Evolutionary conservation across 352 stramenopile species (phyloP), one percentile per base, ranked within the genome.

Genomic region (Phytophthora pinifolia): DNA sequence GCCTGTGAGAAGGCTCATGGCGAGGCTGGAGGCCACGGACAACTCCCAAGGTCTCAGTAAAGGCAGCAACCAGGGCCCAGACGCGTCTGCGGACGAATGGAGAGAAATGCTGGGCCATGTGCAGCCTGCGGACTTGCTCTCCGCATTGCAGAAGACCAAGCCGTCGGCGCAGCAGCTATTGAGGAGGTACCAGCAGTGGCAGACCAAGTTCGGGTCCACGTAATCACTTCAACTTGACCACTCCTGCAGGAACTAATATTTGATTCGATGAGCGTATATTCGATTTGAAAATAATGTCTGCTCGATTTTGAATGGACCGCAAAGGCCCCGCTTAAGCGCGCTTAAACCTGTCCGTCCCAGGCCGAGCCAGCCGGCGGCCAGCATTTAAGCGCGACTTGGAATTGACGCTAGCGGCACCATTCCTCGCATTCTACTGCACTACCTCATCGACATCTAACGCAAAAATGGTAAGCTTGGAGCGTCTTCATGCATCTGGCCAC

Each of bases 391-490:
- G 61, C 65, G 52, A 12, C 36, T 59, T 52, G 30, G 38, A 38
- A 61, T 41, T 51, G 52, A 45, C 54, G 49, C 31, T 18, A 22
- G 47, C 47, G 25, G 44, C 52, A 46, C 73, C 70, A 76, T 69
- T 84, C 58, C 67, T 69, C 52, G 54, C 60, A 64, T 86, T 81
- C 67, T 74, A 74, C 63, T 82, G 65, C 80, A 88, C 77, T 85
- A 88, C 76, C 74, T 91, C 80, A 88, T 91, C 78, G 76, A 88
- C 78, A 82, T 84, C 72, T 87, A 68, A 81, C 65, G 67, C 65
- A 82, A 87, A 85, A 82, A 87, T 87, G 76, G 76, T 87, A 74
- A 70, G 74, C 37, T 31, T 17, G 10, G 18, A 52, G 49, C 13
- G 27, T 58, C 31, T 36, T 17, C 13, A n/a, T 27, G 22, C 12